A percentile compares a stretch with the other conserved stretches of the same genome.
These are phyloP conservation scores for Exophiala dermatitidis DNA, from an alignment of 2,329 filamentous ascomycete genomes.

Conservation along the genomic window DNA sequence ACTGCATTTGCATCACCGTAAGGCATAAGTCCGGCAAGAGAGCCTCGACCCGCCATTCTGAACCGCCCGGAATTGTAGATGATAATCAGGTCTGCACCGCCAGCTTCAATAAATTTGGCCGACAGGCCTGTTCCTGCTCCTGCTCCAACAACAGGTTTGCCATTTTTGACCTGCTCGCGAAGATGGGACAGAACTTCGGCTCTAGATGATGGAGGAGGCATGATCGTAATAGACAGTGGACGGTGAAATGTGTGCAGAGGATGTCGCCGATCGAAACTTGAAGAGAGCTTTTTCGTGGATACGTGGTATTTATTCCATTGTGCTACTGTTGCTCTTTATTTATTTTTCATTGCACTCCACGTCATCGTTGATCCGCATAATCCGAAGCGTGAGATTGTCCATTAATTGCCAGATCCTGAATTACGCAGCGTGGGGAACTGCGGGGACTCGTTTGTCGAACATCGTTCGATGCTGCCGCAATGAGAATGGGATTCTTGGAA, in stretches of 20 bases:
- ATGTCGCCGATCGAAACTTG: not conserved
- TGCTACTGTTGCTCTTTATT: too few relatives aligned
- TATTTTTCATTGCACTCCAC: too few relatives aligned
- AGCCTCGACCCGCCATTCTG: conserved; percentile 65
- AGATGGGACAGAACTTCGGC: conserved; percentile 51
- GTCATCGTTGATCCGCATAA: too few relatives aligned
- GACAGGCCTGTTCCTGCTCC: conserved; percentile 59
- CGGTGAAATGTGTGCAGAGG: not conserved
- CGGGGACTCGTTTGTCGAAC: not conserved
- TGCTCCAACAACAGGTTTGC: conserved; percentile 58
- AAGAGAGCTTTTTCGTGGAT: too few relatives aligned
- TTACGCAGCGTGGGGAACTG: not conserved
- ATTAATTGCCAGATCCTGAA: not conserved
- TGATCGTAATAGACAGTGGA: conserved; percentile 27
- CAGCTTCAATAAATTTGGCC: conserved; percentile 62
- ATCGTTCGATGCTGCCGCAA: not conserved
- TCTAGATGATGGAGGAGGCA: conserved; percentile 53
- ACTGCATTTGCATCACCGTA: conserved; percentile 65
- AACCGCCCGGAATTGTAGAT: conserved; percentile 67
- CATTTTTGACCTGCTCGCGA: conserved; percentile 47
- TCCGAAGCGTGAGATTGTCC: too few relatives aligned
- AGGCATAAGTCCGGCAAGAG: conserved; percentile 62
- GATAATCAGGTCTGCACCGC: conserved; percentile 62
- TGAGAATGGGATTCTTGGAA: too few relatives aligned
- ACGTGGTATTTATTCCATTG: too few relatives aligned